Evolutionary conservation across 306 rosid genomes (phyloP).

Genomic region (Mucuna pruriens): DNA sequence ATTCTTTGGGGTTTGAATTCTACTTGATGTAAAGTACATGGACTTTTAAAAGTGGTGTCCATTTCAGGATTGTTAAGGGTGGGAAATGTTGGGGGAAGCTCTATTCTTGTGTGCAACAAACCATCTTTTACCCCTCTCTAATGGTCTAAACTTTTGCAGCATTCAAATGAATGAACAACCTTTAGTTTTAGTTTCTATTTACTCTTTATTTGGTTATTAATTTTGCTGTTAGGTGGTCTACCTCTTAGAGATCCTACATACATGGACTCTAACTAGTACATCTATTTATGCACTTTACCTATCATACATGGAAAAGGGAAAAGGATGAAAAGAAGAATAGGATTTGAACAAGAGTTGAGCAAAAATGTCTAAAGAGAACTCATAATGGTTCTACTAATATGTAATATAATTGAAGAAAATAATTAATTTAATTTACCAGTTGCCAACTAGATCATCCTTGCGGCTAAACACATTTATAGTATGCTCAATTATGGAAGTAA

Average conservation of each 20-base stretch:
- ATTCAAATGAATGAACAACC: background rate
- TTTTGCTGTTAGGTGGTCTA: slow-evolving; percentile 2
- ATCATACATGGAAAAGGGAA: slow-evolving; percentile 22
- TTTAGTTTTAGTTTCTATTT: background rate
- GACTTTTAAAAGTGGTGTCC: too few relatives aligned
- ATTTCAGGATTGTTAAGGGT: too few relatives aligned
- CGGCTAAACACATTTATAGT: slow-evolving; percentile 69
- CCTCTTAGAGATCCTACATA: background rate
- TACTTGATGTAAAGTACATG: too few relatives aligned
- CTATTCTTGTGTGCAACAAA: too few relatives aligned
- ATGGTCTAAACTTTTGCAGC: too few relatives aligned
- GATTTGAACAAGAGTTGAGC: background rate
- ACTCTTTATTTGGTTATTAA: background rate
- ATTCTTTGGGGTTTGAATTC: too few relatives aligned
- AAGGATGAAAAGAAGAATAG: background rate
- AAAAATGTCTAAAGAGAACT: slow-evolving; percentile 12
- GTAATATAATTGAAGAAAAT: slow-evolving; percentile 9
- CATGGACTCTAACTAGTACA: slow-evolving; percentile 7
- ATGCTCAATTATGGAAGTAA: slow-evolving; percentile 77
- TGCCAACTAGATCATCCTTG: slow-evolving; percentile 57
- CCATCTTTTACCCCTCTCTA: too few relatives aligned
- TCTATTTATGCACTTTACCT: slow-evolving; percentile 15
- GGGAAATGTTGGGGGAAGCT: too few relatives aligned
- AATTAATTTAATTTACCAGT: slow-evolving; percentile 50
- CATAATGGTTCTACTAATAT: background rate